Conservation (phyloP, 2,329 filamentous ascomycete genomes). For the Alternaria rosae region DNA sequence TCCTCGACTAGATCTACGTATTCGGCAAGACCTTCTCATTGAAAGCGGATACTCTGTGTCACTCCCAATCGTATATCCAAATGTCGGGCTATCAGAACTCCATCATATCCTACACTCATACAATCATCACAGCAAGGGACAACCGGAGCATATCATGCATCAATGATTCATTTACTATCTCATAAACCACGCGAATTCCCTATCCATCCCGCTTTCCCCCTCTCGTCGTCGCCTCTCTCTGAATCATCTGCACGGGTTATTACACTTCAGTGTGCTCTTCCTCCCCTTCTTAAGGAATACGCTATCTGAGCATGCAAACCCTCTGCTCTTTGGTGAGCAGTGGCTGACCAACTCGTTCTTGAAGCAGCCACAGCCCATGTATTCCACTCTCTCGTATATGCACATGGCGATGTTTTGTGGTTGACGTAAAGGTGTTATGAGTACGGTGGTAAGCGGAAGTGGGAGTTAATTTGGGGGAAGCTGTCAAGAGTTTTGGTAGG, state of each 20-base stretch:
- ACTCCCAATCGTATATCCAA: neutral
- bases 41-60: no score
- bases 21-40: neutral
- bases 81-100: rapidly evolving
- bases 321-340: neutral
- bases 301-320: neutral
- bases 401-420: neutral
- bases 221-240: neutral
- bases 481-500: rapidly evolving
- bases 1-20: neutral
- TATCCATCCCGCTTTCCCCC: neutral
- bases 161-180: neutral
- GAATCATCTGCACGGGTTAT: neutral
- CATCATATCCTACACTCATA: no score
- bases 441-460: neutral
- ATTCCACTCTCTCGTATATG: neutral
- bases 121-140: neutral
- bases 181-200: neutral
- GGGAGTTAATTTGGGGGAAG: neutral
- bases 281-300: neutral
- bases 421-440: neutral
- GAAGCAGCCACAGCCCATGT: neutral
- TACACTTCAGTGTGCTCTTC: neutral
- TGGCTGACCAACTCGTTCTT: neutral
- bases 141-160: neutral